Percentiles rank a stretch among this genome's conserved stretches.
Conservation (phyloP, 768 basidiomycete species). For the Pleurotus citrinopileatus region DNA sequence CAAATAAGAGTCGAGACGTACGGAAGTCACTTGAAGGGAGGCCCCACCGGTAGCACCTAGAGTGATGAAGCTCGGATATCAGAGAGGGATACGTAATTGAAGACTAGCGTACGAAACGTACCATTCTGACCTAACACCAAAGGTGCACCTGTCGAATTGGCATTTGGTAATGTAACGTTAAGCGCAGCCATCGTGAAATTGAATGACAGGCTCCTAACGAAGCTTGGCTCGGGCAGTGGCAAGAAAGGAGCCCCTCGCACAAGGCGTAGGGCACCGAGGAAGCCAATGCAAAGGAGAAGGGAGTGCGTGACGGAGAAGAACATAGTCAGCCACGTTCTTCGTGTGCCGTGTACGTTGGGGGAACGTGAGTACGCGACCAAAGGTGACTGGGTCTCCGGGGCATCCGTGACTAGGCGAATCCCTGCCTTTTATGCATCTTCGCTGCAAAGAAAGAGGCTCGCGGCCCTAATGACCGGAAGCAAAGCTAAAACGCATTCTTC, state of each 20-base stretch:
- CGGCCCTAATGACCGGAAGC: not conserved
- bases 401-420: not conserved
- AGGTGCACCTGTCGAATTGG: constrained; percentile 43
- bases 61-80: constrained; percentile 6
- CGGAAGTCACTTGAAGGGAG: constrained; percentile 40
- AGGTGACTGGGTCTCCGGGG: not conserved
- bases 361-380: too few species aligned
- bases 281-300: not conserved
- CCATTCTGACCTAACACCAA: constrained; percentile 42
- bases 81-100: not conserved
- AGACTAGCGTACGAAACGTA: constrained; percentile 12
- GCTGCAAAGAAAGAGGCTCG: not conserved
- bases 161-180: constrained; percentile 38
- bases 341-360: too few species aligned
- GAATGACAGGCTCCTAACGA: constrained; percentile 20
- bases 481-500: not conserved
- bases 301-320: not conserved
- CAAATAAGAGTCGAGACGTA: constrained; percentile 19
- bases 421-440: not conserved
- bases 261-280: not conserved
- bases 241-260: not conserved
- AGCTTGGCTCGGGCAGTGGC: not conserved
- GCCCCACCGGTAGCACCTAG: constrained; percentile 35
- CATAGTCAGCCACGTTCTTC: not conserved
- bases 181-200: constrained; percentile 46